Percentiles rank a stretch among this genome's conserved stretches.
These are phyloP conservation scores for Penicillium canariense DNA, from an alignment of 495 filamentous ascomycete species.

Conservation along the genomic window DNA sequence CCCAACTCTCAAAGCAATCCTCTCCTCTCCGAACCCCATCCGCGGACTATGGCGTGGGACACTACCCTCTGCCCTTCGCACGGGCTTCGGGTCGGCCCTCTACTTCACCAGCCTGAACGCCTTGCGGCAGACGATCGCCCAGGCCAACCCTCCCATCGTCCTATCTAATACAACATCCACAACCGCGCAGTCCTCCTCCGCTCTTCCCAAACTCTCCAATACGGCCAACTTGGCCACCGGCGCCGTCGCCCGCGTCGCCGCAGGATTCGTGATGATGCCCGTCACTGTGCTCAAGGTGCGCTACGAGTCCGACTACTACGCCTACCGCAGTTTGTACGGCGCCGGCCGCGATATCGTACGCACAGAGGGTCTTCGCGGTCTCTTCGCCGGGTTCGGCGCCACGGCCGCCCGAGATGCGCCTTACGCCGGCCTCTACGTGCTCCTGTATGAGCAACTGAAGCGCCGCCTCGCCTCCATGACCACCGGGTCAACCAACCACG, in stretches of 20 bases:
- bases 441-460: constrained; percentile 93
- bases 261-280: constrained; percentile 92
- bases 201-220: constrained; percentile 81
- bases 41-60: constrained; percentile 92
- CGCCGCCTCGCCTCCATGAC: constrained; percentile 50
- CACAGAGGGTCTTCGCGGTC: constrained; percentile 73
- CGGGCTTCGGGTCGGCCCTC: constrained; percentile 86
- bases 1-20: constrained; percentile 67
- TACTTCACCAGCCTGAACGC: constrained; percentile 91
- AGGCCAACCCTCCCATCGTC: constrained; percentile 24
- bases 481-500: constrained; percentile 5
- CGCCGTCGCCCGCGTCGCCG: constrained; percentile 75
- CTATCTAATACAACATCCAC: constrained; percentile 22
- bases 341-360: constrained; percentile 73
- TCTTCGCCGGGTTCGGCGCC: constrained; percentile 91
- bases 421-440: constrained; percentile 90
- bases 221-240: constrained; percentile 83
- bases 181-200: constrained; percentile 55
- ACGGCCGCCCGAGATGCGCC: constrained; percentile 92
- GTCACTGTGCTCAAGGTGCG: constrained; percentile 96
- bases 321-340: constrained; percentile 71
- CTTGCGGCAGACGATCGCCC: constrained; percentile 68
- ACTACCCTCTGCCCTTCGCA: constrained; percentile 84
- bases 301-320: constrained; percentile 82
- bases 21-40: constrained; percentile 58